These are phyloP conservation scores for Hyaloperonospora arabidopsidis DNA, from an alignment of 352 stramenopile species.

Conservation along the genomic window DNA sequence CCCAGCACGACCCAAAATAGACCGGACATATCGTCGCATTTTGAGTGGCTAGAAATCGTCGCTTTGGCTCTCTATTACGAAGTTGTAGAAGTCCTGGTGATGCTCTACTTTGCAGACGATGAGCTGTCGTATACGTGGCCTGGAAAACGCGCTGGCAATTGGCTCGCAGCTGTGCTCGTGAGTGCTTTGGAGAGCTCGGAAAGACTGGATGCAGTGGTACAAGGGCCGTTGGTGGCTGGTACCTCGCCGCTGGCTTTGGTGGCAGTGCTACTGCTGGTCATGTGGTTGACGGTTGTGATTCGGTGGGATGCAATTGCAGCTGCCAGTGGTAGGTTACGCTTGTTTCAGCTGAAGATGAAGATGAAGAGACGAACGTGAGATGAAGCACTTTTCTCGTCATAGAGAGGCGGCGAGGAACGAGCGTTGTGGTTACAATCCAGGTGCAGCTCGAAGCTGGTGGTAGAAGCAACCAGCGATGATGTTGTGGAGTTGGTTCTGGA, in stretches of 20 bases:
- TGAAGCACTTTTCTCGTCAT: no score
- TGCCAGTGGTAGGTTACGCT: neutral
- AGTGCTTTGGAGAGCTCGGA: slow-evolving; percentile 23
- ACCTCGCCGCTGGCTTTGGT: slow-evolving; percentile 30
- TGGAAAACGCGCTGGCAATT: slow-evolving; percentile 32
- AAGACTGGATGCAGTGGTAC: slow-evolving; percentile 17
- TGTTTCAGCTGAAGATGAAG: no score
- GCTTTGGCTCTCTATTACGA: slow-evolving; percentile 38
- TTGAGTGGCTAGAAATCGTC: slow-evolving; percentile 12
- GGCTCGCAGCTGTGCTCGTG: slow-evolving; percentile 26
- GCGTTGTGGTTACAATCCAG: no score
- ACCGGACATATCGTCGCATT: neutral
- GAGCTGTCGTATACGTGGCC: slow-evolving; percentile 36
- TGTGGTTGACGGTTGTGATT: slow-evolving; percentile 37
- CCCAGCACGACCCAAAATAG: slow-evolving; percentile 3
- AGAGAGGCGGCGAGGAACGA: no score
- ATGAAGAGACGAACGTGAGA: no score
- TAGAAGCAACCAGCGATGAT: no score
- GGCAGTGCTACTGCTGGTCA: slow-evolving; percentile 30
- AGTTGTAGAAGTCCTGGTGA: slow-evolving; percentile 40
- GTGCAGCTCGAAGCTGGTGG: no score
- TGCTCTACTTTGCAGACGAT: slow-evolving; percentile 49
- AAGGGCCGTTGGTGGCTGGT: slow-evolving; percentile 12
- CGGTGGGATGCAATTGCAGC: slow-evolving; percentile 36
- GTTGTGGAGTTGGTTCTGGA: no score